Conservation (phyloP, 139 green algal species). For the Zygnema cylindricum region DNA sequence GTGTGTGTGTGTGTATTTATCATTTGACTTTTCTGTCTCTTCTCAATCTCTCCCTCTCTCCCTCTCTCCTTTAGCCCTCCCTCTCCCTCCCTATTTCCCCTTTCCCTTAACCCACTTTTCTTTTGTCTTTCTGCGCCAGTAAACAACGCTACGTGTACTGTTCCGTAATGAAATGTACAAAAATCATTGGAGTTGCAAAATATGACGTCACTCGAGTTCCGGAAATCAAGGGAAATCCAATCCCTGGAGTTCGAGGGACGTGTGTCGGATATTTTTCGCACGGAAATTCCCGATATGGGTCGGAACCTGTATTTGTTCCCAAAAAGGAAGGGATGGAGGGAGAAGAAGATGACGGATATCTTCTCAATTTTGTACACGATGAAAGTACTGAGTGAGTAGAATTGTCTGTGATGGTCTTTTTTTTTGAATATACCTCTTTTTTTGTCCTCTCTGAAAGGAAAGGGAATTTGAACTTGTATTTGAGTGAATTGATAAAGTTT, state of each 20-base stretch:
- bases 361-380: constrained; percentile 77
- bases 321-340: constrained; percentile 18
- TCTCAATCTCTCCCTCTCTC: constrained; percentile 21
- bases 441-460: no score
- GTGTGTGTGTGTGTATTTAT: no score
- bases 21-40: not conserved
- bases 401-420: no score
- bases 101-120: not conserved
- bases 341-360: constrained; percentile 78
- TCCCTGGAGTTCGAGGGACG: not conserved
- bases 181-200: constrained; percentile 75
- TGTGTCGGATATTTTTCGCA: constrained; percentile 62
- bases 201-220: constrained; percentile 66
- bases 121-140: not conserved
- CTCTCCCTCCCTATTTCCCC: not conserved
- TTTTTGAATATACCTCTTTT: no score
- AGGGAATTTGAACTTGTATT: no score
- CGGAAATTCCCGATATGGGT: constrained; percentile 64
- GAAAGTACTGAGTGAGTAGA: not conserved
- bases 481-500: no score
- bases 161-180: constrained; percentile 20
- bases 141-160: constrained; percentile 54
- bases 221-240: not conserved
- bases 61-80: not conserved
- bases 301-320: constrained; percentile 79